phyloP scores from a whole-genome alignment of 352 stramenopile species.

The Pythium biforme region DNA sequence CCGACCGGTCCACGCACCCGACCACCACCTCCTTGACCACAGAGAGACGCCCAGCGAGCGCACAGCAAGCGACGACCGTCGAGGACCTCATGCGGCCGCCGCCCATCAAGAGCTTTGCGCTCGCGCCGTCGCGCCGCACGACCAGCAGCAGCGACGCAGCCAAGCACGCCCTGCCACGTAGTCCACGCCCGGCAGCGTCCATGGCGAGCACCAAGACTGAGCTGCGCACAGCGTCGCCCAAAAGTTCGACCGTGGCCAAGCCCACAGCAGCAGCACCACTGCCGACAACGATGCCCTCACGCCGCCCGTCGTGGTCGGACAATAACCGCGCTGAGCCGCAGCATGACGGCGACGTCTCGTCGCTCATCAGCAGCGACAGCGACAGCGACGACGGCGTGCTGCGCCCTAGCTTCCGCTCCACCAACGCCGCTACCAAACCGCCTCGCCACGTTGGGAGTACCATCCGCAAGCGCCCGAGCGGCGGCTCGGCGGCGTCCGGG shows the following conservation, averaged over 20 bases:
- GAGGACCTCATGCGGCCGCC: constrained; percentile 44
- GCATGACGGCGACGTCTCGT: constrained; percentile 62
- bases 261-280: neutral
- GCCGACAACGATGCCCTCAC: too few species aligned
- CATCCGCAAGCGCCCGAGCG: constrained; percentile 17
- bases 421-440: neutral
- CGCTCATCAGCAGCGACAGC: constrained; percentile 78
- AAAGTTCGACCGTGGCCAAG: neutral
- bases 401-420: constrained; percentile 43
- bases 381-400: constrained; percentile 71
- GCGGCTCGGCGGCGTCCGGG: constrained; percentile 8
- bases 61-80: constrained; percentile 12
- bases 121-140: constrained; percentile 11
- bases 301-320: neutral
- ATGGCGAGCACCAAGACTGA: neutral
- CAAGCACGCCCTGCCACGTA: constrained; percentile 10
- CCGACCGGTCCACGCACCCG: neutral
- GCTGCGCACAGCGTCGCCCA: neutral
- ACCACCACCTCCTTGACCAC: too few species aligned
- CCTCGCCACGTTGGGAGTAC: constrained; percentile 9
- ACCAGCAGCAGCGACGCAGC: neutral
- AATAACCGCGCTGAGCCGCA: constrained; percentile 22
- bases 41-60: neutral
- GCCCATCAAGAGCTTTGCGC: constrained; percentile 16
- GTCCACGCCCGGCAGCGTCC: neutral